These are phyloP conservation scores for Debaryomyces castellii DNA, from an alignment of 805 yeast genomes.

Conservation along the genomic window DNA sequence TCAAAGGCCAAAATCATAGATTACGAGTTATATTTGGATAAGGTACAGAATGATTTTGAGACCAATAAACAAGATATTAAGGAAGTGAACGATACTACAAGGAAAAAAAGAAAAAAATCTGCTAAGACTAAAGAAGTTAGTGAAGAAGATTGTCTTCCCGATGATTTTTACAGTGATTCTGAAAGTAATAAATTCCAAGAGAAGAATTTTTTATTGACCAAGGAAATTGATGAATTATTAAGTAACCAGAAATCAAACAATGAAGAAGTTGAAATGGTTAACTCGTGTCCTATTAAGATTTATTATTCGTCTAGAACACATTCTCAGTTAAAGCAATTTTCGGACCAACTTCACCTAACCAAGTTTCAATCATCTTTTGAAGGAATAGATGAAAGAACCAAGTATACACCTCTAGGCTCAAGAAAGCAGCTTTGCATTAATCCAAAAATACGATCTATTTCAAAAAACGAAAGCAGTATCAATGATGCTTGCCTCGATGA, in stretches of 20 bases:
- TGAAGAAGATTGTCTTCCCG: conserved; percentile 23
- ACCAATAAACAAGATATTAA: conserved; percentile 8
- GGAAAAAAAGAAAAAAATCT: conserved; percentile 3
- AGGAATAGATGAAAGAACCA: conserved; percentile 50
- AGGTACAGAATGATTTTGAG: conserved; percentile 24
- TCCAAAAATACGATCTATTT: conserved; percentile 51
- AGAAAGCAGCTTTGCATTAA: conserved; percentile 84
- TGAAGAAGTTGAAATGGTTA: conserved; percentile 16
- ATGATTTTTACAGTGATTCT: conserved; percentile 34
- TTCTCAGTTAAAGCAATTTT: conserved; percentile 81
- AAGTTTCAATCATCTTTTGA: conserved; percentile 60
- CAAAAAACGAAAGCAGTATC: conserved; percentile 49
- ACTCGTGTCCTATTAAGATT: conserved; percentile 43
- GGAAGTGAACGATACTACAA: conserved; percentile 3
- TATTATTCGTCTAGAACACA: conserved; percentile 85
- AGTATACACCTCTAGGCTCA: conserved; percentile 76
- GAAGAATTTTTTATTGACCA: conserved; percentile 32
- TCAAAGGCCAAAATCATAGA: conserved; percentile 26
- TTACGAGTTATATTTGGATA: conserved; percentile 42
- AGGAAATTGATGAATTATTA: conserved; percentile 51
- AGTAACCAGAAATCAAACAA: conserved; percentile 37
- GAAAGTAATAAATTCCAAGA: conserved; percentile 14
- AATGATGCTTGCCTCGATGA: conserved; percentile 82
- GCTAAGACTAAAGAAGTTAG: background rate
- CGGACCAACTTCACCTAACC: conserved; percentile 66